Evolutionary conservation across 2,329 filamentous ascomycete species (phyloP).

Genomic region (Hortaea werneckii): DNA sequence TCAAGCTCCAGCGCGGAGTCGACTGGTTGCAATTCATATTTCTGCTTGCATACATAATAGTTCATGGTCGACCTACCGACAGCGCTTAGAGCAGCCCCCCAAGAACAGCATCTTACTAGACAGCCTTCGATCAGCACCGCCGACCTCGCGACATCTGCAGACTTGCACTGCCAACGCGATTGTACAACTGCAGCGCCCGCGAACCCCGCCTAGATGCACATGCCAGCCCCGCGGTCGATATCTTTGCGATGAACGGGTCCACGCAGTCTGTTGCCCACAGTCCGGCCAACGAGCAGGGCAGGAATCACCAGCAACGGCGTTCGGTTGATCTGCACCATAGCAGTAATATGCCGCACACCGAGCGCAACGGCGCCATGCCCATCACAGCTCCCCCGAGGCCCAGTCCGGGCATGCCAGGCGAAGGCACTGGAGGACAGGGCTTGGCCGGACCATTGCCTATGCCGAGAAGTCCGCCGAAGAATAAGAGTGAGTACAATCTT

Average conservation of each 20-base stretch:
- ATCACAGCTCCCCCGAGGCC: constrained; percentile 12
- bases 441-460: constrained; percentile 17
- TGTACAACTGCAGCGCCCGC: constrained; percentile 3
- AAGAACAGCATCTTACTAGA: too few species aligned
- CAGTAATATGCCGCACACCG: background rate
- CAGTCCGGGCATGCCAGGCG: constrained; percentile 10
- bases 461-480: constrained; percentile 39
- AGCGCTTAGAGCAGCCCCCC: too few species aligned
- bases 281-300: background rate
- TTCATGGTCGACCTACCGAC: too few species aligned
- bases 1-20: too few species aligned
- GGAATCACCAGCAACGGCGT: background rate
- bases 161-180: constrained; percentile 1
- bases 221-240: background rate
- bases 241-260: constrained; percentile 2
- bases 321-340: constrained; percentile 3
- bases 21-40: too few species aligned
- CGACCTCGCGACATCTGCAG: background rate
- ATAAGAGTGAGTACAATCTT: constrained; percentile 32
- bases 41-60: too few species aligned
- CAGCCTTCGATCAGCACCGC: background rate
- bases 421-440: constrained; percentile 2
- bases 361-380: constrained; percentile 20
- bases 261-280: background rate
- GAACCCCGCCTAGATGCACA: constrained; percentile 2